These are phyloP conservation scores for Balansia obtecta DNA, from an alignment of 2,329 filamentous ascomycete genomes.

Conservation along the genomic window DNA sequence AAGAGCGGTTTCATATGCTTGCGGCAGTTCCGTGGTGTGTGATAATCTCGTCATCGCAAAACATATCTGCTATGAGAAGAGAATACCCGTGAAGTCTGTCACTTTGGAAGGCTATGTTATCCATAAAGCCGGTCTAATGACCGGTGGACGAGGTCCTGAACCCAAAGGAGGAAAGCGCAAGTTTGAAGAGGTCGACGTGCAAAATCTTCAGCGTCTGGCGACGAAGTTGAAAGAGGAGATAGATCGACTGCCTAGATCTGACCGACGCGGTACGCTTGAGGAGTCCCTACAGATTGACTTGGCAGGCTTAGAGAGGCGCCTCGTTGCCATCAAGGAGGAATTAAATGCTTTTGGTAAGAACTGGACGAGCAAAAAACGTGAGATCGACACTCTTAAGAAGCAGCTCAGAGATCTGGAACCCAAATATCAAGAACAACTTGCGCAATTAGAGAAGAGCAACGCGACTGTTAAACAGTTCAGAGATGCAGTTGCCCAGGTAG, in stretches of 20 bases:
- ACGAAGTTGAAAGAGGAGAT: slow-evolving; percentile 69
- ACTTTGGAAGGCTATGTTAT: slow-evolving; percentile 93
- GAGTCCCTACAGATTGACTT: slow-evolving; percentile 73
- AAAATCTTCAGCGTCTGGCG: slow-evolving; percentile 66
- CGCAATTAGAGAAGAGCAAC: slow-evolving; percentile 49
- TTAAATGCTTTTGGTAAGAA: slow-evolving; percentile 70
- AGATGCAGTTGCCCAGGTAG: slow-evolving; percentile 61
- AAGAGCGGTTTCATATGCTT: slow-evolving; percentile 88
- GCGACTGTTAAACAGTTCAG: slow-evolving; percentile 39
- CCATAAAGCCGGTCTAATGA: slow-evolving; percentile 93
- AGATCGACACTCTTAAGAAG: slow-evolving; percentile 59
- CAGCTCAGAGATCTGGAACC: slow-evolving; percentile 67
- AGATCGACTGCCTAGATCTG: slow-evolving; percentile 64
- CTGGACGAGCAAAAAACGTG: slow-evolving; percentile 69
- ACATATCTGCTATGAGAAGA: slow-evolving; percentile 73
- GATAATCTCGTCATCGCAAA: slow-evolving; percentile 80
- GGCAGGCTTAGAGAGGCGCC: slow-evolving; percentile 63
- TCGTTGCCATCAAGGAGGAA: slow-evolving; percentile 62
- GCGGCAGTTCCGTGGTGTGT: slow-evolving; percentile 88
- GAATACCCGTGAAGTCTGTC: slow-evolving; percentile 84
- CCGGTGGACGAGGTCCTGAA: slow-evolving; percentile 73
- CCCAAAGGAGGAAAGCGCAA: slow-evolving; percentile 64
- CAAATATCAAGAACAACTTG: slow-evolving; percentile 62
- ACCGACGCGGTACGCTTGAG: slow-evolving; percentile 64
- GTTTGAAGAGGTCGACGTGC: slow-evolving; percentile 83